Evolutionary conservation across 2,329 filamentous ascomycete genomes (phyloP), one percentile per base, ranked within the genome.

Genomic region (Chrysoporthe puriensis): DNA sequence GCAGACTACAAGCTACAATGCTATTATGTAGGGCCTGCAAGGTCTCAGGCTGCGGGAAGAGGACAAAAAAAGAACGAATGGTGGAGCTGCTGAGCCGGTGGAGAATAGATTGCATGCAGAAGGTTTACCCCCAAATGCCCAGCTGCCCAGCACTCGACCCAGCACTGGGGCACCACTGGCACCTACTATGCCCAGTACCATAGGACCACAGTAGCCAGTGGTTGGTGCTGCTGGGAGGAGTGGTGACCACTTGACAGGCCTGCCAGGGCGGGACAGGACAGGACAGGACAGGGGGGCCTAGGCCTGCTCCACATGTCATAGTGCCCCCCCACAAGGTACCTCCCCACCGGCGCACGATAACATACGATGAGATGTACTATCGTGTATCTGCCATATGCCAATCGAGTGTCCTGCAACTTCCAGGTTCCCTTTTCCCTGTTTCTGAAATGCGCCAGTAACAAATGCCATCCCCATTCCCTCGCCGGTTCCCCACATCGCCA

Each of bases 371-470:
- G 4, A 32, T 57, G 62, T 63, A 63, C 44, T 32, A 7, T 54
- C 50, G 21, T 54, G 50, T 54, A 54, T 54, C 34, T 62, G 8
- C 36, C 32, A 50, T 36, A 42, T 40, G 18, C 34, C 32, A 36
- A 48, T 50, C 50, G 46, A 21, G 21, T 34, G 7, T 21, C 18
- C 59, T 62, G 59, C 43, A 48, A 52, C 46, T 34, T 32, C 18
- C 34, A 34, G 26, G 18, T 48, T 44, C 18, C 46, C 36, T 60
- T 44, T 59, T 66, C 60, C 63, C 63, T 59, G 59, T 66, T 66
- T 62, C 66, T 66, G 18, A 66, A 63, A 66, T 61, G 62, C 56
- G 48, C 56, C 48, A 44, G 54, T 42, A 57, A 46, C 61, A 64
- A 50, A 46, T 63, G 65, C 60, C 61, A 67, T 36, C 5, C n/a